Conservation (phyloP, 768 basidiomycete species). For the Xerocomellus intermedius region DNA sequence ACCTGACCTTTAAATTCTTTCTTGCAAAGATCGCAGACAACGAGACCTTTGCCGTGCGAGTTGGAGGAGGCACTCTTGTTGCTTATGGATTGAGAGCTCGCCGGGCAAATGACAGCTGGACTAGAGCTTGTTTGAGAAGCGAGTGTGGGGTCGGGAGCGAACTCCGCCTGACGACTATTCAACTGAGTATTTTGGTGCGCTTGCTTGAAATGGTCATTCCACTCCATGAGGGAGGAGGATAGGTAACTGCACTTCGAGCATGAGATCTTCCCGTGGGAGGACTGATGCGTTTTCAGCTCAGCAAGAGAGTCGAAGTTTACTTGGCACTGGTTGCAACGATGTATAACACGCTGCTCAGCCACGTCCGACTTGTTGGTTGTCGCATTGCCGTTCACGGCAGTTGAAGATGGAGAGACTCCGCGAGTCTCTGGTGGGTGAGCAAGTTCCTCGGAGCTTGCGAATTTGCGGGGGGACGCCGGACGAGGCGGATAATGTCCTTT, state of each 20-base stretch:
- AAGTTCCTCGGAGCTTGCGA: not conserved
- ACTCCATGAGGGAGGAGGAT: constrained; percentile 25
- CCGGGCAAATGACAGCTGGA: constrained; percentile 14
- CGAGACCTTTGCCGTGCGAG: constrained; percentile 1
- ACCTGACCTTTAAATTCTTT: constrained; percentile 19
- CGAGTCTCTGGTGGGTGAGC: constrained; percentile 4
- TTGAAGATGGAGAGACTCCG: not conserved
- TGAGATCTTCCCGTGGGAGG: constrained; percentile 19
- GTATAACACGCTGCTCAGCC: constrained; percentile 1
- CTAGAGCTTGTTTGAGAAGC: constrained; percentile 10
- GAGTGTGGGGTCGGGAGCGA: constrained; percentile 1
- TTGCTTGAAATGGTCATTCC: constrained; percentile 28
- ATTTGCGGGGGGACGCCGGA: constrained; percentile 2
- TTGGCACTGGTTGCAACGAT: constrained; percentile 23
- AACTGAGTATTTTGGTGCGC: constrained; percentile 13
- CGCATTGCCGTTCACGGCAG: not conserved
- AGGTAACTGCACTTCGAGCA: constrained; percentile 26
- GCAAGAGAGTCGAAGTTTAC: constrained; percentile 13
- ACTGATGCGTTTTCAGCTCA: constrained; percentile 21
- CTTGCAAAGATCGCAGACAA: constrained; percentile 23
- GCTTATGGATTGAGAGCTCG: constrained; percentile 18
- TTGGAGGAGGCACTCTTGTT: constrained; percentile 6
- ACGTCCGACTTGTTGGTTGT: not conserved
- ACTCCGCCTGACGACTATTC: constrained; percentile 5
- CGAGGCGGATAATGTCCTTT: constrained; percentile 21